Evolutionary conservation across 345 rosid genomes (phyloP).

Genomic region (Boechera divaricarpa): DNA sequence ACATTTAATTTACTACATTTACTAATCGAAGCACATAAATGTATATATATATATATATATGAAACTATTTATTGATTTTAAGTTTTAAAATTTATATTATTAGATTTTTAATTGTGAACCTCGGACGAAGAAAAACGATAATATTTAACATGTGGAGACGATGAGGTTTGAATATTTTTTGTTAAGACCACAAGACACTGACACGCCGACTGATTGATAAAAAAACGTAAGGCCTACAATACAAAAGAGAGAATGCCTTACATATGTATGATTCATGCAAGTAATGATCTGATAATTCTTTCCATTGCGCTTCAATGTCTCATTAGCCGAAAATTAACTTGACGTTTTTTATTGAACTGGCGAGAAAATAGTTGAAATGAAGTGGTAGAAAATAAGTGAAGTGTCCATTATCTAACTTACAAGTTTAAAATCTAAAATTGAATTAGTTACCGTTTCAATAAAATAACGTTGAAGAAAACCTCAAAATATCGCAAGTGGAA

Average conservation of each 20-base stretch:
- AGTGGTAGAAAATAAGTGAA: not conserved
- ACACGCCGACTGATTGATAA: conserved; percentile 6
- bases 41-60: not conserved
- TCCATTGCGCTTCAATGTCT: not conserved
- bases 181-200: conserved; percentile 20
- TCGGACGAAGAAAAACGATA: conserved; percentile 2
- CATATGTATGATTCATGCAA: not conserved
- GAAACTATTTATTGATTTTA: not conserved
- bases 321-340: not conserved
- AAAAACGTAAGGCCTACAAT: not conserved
- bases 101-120: not conserved
- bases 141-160: not conserved
- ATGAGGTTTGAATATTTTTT: not conserved
- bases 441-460: not conserved
- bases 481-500: not conserved
- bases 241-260: not conserved
- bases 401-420: not conserved
- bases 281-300: not conserved
- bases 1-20: not conserved
- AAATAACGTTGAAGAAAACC: not conserved
- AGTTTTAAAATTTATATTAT: not conserved
- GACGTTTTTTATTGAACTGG: not conserved
- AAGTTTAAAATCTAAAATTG: not conserved
- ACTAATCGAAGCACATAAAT: not conserved
- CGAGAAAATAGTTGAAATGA: not conserved